These are phyloP conservation scores for Fusarium setosum DNA, from an alignment of 2,329 filamentous ascomycete species.

Conservation along the genomic window DNA sequence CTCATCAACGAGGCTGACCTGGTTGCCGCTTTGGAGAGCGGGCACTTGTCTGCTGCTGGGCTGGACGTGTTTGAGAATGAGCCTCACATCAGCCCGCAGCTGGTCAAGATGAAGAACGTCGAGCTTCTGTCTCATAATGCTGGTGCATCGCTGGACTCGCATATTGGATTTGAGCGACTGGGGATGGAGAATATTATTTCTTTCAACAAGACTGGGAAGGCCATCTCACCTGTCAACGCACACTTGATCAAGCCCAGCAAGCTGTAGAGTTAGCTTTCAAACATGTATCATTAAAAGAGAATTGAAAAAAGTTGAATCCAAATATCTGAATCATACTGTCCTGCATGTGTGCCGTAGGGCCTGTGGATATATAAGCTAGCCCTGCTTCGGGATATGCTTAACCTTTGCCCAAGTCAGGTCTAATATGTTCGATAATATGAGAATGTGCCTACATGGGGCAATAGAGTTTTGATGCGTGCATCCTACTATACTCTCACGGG, in stretches of 20 bases:
- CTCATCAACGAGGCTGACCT: conserved; percentile 78
- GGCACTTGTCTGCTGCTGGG: conserved; percentile 70
- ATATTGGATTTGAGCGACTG: conserved; percentile 40
- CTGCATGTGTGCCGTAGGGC: too few species aligned
- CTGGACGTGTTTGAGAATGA: conserved; percentile 80
- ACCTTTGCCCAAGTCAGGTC: too few species aligned
- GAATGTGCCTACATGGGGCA: too few species aligned
- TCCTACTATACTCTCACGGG: too few species aligned
- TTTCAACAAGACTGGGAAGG: conserved; percentile 36
- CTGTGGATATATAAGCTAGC: neutral
- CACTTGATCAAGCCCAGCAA: conserved; percentile 42
- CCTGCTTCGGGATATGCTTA: too few species aligned
- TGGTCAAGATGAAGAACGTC: conserved; percentile 42
- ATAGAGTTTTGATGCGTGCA: too few species aligned
- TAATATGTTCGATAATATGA: too few species aligned
- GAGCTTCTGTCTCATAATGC: conserved; percentile 42
- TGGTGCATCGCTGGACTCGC: conserved; percentile 39
- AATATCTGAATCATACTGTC: neutral
- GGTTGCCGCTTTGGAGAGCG: conserved; percentile 72
- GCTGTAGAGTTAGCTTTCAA: conserved; percentile 18
- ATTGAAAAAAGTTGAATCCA: neutral
- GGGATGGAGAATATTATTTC: conserved; percentile 43
- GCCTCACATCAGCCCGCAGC: conserved; percentile 54
- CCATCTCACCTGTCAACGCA: conserved; percentile 40
- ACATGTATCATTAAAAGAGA: neutral